Conservation (phyloP, 208 protist genomes). For the Trypanosoma caninum region DNA sequence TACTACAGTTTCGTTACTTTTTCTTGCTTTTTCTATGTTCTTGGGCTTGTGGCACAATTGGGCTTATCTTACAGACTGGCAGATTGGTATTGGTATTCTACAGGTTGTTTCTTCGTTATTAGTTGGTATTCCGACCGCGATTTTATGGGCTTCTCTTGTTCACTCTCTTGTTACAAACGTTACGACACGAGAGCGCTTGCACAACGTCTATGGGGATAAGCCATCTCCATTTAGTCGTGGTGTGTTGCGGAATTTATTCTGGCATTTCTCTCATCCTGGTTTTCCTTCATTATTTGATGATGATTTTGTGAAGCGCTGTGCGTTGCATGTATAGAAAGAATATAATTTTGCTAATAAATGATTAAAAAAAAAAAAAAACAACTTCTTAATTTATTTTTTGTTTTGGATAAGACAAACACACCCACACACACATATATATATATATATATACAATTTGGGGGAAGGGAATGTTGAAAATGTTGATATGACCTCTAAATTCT, state of each 20-base stretch:
- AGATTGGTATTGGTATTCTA: constrained; percentile 1
- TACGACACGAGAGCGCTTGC: constrained; percentile 78
- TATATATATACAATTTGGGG: too few relatives aligned
- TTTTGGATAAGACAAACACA: too few relatives aligned
- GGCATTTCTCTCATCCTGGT: constrained; percentile 39
- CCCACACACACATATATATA: too few relatives aligned
- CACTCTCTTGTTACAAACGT: constrained; percentile 24
- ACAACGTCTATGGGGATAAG: constrained; percentile 58
- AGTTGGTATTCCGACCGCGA: constrained; percentile 18
- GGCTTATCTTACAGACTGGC: constrained; percentile 15
- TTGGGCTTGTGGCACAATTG: constrained; percentile 23
- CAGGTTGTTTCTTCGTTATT: constrained; percentile 26
- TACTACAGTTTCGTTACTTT: neutral
- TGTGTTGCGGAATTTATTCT: constrained; percentile 45
- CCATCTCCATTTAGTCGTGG: constrained; percentile 67
- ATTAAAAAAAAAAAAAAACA: neutral
- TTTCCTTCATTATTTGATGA: constrained; percentile 59
- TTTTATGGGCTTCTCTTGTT: constrained; percentile 29
- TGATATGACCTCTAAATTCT: too few relatives aligned
- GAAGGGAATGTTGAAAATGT: too few relatives aligned
- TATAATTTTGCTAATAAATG: neutral
- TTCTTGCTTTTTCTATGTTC: constrained; percentile 8
- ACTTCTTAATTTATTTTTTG: neutral
- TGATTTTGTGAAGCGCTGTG: constrained; percentile 65
- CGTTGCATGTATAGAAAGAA: constrained; percentile 22